A percentile compares a stretch with the other conserved stretches of the same genome.
Conservation (phyloP, 2,329 filamentous ascomycete species). For the Fusarium verrucosum region DNA sequence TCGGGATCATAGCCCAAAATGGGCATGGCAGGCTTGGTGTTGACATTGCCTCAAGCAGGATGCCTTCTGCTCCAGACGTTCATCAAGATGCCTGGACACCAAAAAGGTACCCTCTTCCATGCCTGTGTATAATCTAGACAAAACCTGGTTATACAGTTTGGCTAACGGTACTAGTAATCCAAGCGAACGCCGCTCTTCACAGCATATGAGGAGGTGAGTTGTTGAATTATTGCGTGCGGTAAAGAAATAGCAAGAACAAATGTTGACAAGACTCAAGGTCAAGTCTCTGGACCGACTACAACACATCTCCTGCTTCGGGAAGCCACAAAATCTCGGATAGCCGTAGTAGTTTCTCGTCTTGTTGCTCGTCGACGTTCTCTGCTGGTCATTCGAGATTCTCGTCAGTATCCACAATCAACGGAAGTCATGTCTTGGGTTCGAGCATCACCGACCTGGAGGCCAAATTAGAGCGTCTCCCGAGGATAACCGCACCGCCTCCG, state of each 20-base stretch:
- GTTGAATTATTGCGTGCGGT: neutral
- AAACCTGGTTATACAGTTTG: neutral
- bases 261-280: conserved; percentile 32
- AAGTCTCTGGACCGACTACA: conserved; percentile 39
- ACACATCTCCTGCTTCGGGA: conserved; percentile 7
- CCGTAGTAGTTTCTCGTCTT: conserved; percentile 62
- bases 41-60: conserved; percentile 32
- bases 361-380: conserved; percentile 58
- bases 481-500: conserved; percentile 28
- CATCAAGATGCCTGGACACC: conserved; percentile 34
- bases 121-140: neutral
- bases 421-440: conserved; percentile 49
- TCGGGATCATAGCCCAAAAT: neutral
- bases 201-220: conserved; percentile 37
- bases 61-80: conserved; percentile 35
- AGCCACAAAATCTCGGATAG: conserved; percentile 57
- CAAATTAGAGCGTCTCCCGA: conserved; percentile 46
- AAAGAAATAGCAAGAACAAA: neutral
- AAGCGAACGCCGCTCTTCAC: conserved; percentile 31
- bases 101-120: conserved; percentile 31
- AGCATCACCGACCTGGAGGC: conserved; percentile 53
- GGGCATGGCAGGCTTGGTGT: neutral
- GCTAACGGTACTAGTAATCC: conserved; percentile 20
- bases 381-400: conserved; percentile 62
- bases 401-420: conserved; percentile 62